phyloP scores from a whole-genome alignment of 495 filamentous ascomycete species.

The Aspergillus mulundensis region DNA sequence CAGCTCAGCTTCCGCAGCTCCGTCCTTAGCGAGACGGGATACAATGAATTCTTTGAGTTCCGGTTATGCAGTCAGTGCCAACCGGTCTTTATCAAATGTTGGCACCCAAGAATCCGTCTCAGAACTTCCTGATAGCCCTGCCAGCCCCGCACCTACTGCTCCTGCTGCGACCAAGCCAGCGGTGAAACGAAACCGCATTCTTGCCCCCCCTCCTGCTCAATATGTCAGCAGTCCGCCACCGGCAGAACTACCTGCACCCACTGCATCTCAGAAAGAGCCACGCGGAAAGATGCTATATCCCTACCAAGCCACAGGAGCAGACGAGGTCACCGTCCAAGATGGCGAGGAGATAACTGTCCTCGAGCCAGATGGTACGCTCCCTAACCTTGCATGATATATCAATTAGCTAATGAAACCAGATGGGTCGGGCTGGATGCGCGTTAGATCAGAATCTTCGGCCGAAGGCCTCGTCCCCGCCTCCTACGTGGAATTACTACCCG shows the following conservation, averaged over 20 bases:
- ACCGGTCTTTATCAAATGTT: conserved; percentile 64
- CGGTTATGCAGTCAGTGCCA: conserved; percentile 75
- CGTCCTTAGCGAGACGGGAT: conserved; percentile 69
- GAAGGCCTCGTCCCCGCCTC: conserved; percentile 84
- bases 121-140: conserved; percentile 27
- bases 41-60: conserved; percentile 94
- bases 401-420: conserved; percentile 47
- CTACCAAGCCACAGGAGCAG: conserved; percentile 73
- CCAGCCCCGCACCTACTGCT: conserved; percentile 26
- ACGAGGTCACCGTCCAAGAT: conserved; percentile 75
- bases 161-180: conserved; percentile 37
- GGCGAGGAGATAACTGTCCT: conserved; percentile 70
- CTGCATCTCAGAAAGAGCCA: conserved; percentile 46
- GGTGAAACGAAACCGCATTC: conserved; percentile 60
- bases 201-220: conserved; percentile 81
- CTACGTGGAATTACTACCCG: conserved; percentile 63
- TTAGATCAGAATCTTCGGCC: conserved; percentile 56
- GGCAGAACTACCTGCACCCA: conserved; percentile 20
- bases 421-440: conserved; percentile 85
- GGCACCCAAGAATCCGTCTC: conserved; percentile 22
- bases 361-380: conserved; percentile 79
- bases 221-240: conserved; percentile 64
- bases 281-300: conserved; percentile 85
- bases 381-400: background rate
- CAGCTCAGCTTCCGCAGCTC: conserved; percentile 36